Evolutionary conservation across 2,329 filamentous ascomycete genomes (phyloP), one percentile per base, ranked within the genome.

Genomic region (Exophiala mesophila): DNA sequence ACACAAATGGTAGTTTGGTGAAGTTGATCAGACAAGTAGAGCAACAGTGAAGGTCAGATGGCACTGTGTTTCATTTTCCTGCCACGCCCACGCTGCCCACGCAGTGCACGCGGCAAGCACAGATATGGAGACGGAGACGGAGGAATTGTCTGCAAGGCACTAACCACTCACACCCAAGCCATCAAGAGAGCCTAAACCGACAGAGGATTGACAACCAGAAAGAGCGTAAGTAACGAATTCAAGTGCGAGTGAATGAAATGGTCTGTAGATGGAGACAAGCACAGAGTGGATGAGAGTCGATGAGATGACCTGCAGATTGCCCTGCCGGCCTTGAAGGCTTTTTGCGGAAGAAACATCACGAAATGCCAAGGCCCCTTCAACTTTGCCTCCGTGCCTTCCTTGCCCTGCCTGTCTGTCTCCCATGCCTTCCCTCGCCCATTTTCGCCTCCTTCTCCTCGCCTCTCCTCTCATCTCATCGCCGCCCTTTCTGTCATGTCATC

Each of bases 41-140:
- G 31, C 35, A 20, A 34, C n/a, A 47, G 31, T 28, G 39, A 20
- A 43, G 28, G 24, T 28, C 31, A n/a, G 30, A 35, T 43, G 48
- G 38, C 41, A 41, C 21, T 31, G 35, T 32, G 35, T 36, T 42
- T 45, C 45, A 39, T 45, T 43, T 34, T 46, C 48, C 45, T 28
- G n/a, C n/a, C n/a, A n/a, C n/a, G n/a, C n/a, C n/a, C n/a, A n/a
- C n/a, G n/a, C n/a, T n/a, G n/a, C n/a, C n/a, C n/a, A n/a, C n/a
- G n/a, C n/a, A n/a, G n/a, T n/a, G 30, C 38, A 29, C 44, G 21
- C 38, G 38, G 21, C 36, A 34, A 40, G 40, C 39, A 41, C 39
- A 34, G 32, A 41, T 37, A 44, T 45, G 35, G 21, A 34, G 6
- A 34, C 5, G 17, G n/a, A 31, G n/a, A 31, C 10, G 29, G 29